Conservation (phyloP, 257 asterid genomes). For the Lycium ferocissimum region DNA sequence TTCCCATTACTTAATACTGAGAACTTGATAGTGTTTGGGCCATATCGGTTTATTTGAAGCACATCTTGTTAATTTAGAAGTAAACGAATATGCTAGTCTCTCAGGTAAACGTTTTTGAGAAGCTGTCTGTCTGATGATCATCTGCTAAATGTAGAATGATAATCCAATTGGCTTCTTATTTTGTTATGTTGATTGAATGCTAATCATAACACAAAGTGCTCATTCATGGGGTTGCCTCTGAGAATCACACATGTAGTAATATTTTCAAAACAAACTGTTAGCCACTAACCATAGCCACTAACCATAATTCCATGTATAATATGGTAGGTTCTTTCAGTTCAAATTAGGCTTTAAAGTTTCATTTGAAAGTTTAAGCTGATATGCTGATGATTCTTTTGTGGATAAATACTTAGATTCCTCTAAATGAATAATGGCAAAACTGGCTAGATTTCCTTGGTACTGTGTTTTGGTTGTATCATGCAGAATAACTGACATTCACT, state of each 20-base stretch:
- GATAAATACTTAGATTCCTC: neutral
- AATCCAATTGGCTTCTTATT: slow-evolving; percentile 2
- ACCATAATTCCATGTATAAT: neutral
- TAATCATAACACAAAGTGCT: neutral
- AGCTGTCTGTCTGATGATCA: neutral
- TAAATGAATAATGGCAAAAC: neutral
- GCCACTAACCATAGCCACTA: neutral
- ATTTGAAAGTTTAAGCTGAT: neutral
- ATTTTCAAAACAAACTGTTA: neutral
- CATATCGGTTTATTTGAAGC: neutral
- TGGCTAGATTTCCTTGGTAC: neutral
- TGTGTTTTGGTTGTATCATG: neutral
- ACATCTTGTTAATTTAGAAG: neutral
- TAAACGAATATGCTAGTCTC: neutral
- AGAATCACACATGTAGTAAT: neutral
- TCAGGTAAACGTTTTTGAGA: neutral
- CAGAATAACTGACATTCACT: neutral
- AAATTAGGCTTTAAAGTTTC: neutral
- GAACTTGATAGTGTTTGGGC: neutral
- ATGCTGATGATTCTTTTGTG: neutral
- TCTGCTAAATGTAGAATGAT: neutral
- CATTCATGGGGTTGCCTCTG: neutral
- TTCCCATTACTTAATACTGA: neutral
- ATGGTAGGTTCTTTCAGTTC: neutral
- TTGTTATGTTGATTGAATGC: neutral